phyloP scores from a whole-genome alignment of 1,284 basidiomycete genomes.

The Takashimella tepidaria region DNA sequence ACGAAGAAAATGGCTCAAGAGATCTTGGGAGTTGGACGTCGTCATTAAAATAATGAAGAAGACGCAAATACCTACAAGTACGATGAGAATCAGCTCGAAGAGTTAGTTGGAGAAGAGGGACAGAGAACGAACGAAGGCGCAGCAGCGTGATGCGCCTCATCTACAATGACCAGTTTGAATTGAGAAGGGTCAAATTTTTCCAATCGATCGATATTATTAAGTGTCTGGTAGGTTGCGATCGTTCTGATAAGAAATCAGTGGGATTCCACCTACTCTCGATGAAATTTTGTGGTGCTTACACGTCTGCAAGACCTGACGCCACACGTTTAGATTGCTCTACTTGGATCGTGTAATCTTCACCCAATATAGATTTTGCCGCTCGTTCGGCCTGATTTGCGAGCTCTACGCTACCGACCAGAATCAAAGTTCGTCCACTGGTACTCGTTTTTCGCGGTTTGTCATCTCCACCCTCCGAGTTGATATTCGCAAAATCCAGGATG shows the following conservation, averaged over 20 bases:
- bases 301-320: conserved; percentile 76
- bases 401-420: conserved; percentile 54
- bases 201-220: conserved; percentile 62
- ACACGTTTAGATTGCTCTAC: conserved; percentile 79
- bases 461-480: not conserved
- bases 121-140: conserved; percentile 66
- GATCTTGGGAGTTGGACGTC: conserved; percentile 26
- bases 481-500: not conserved
- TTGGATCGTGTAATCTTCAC: conserved; percentile 68
- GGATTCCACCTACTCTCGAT: not conserved
- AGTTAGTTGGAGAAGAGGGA: not conserved
- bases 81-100: not conserved
- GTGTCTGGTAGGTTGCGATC: conserved; percentile 87
- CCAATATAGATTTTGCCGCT: conserved; percentile 64
- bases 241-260: conserved; percentile 54
- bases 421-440: conserved; percentile 28
- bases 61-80: conserved; percentile 29
- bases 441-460: not conserved
- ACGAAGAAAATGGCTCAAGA: conserved; percentile 21
- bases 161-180: conserved; percentile 80
- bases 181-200: conserved; percentile 69
- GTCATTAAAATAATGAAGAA: conserved; percentile 42
- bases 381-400: conserved; percentile 81
- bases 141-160: conserved; percentile 93
- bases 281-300: conserved; percentile 56